These are phyloP conservation scores for Daldinia bambusicola DNA, from an alignment of 495 filamentous ascomycete species.

Conservation along the genomic window DNA sequence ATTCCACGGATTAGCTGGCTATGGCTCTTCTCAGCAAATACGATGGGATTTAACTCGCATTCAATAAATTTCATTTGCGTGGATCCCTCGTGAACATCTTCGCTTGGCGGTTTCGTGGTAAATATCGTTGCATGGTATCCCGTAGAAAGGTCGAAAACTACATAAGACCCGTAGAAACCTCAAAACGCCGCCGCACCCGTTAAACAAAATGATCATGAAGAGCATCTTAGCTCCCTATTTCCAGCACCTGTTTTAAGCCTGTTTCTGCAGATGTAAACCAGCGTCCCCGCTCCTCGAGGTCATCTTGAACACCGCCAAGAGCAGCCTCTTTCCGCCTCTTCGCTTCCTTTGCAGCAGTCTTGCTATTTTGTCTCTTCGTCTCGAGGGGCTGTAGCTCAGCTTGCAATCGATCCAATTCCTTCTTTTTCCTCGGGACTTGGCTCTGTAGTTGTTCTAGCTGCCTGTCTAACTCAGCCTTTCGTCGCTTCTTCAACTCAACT, in stretches of 20 bases:
- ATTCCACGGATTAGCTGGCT: too few species aligned
- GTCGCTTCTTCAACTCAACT: constrained; percentile 67
- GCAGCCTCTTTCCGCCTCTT: constrained; percentile 77
- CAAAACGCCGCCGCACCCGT: background rate
- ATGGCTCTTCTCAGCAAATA: too few species aligned
- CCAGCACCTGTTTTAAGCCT: constrained; percentile 73
- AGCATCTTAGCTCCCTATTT: constrained; percentile 33
- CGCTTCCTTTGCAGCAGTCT: constrained; percentile 80
- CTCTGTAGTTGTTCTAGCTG: constrained; percentile 73
- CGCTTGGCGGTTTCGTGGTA: too few species aligned
- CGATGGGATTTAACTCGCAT: too few species aligned
- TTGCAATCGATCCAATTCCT: constrained; percentile 76
- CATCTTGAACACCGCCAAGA: constrained; percentile 73
- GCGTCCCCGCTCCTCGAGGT: constrained; percentile 81
- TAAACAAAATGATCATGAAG: background rate
- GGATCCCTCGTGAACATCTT: too few species aligned
- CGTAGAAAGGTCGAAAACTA: too few species aligned
- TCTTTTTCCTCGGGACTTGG: constrained; percentile 74
- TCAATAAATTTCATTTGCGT: too few species aligned
- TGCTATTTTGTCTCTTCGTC: constrained; percentile 71
- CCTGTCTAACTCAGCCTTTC: constrained; percentile 71
- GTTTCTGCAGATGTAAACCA: constrained; percentile 82
- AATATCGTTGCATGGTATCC: too few species aligned
- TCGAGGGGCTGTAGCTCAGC: constrained; percentile 78
- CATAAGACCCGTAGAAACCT: background rate